Percentiles rank a stretch among this genome's conserved stretches.
phyloP scores from a whole-genome alignment of 2,329 filamentous ascomycete genomes.

The Acrocalymma vagum region DNA sequence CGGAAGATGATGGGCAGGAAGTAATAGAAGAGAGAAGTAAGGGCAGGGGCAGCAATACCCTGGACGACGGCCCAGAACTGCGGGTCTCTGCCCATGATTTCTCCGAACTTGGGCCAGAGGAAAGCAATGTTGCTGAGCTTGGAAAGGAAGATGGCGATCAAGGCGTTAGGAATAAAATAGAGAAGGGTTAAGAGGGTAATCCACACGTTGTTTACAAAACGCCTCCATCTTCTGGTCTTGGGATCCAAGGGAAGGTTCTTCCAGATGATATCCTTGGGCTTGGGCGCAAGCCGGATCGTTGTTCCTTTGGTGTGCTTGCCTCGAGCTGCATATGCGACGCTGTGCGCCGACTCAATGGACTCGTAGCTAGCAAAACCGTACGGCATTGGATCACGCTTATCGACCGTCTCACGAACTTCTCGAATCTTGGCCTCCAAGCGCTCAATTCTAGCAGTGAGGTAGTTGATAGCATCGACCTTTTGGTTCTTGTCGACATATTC shows the following conservation, averaged over 20 bases:
- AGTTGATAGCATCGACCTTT: constrained; percentile 94
- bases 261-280: constrained; percentile 94
- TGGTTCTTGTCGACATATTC: constrained; percentile 69
- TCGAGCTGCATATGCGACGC: constrained; percentile 81
- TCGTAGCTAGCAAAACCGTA: constrained; percentile 97
- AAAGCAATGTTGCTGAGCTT: constrained; percentile 81
- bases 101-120: constrained; percentile 80
- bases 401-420: constrained; percentile 80
- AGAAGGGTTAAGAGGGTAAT: constrained; percentile 79
- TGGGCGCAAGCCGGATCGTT: constrained; percentile 79
- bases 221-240: constrained; percentile 73
- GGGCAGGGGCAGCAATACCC: constrained; percentile 86
- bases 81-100: constrained; percentile 68
- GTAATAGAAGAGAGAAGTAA: constrained; percentile 88
- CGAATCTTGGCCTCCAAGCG: constrained; percentile 85
- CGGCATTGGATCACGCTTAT: constrained; percentile 85
- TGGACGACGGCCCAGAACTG: constrained; percentile 86
- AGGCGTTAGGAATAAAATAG: constrained; percentile 91
- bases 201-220: constrained; percentile 85
- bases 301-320: constrained; percentile 83
- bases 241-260: constrained; percentile 83
- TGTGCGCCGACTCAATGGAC: constrained; percentile 85
- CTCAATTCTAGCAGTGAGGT: constrained; percentile 84
- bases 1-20: constrained; percentile 91
- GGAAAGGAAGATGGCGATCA: constrained; percentile 93